Conservation (phyloP, 148 eudicot genomes). For the Rhododendron mucronatum region DNA sequence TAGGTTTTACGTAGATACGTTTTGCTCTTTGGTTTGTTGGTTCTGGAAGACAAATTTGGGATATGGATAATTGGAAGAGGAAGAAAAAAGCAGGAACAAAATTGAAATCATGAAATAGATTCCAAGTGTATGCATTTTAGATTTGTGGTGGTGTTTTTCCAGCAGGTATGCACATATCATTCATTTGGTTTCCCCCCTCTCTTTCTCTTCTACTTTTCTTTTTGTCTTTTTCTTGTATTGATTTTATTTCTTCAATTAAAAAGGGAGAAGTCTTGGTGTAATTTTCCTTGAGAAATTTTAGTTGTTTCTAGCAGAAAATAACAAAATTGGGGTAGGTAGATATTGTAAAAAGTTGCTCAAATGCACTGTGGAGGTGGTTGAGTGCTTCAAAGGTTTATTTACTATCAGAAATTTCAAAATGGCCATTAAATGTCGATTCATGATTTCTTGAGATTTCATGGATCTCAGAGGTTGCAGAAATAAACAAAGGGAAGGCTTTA, state of each 20-base stretch:
- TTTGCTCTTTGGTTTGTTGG: neutral
- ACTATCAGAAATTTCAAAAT: neutral
- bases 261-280: neutral
- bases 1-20: neutral
- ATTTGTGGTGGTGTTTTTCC: neutral
- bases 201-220: neutral
- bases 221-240: neutral
- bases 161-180: neutral
- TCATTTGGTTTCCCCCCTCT: neutral
- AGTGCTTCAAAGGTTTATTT: neutral
- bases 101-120: neutral
- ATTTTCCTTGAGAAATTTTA: neutral
- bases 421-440: neutral
- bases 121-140: neutral
- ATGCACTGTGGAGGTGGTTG: neutral
- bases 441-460: constrained; percentile 1
- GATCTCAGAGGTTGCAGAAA: neutral
- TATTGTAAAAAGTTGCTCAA: neutral
- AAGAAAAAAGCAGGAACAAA: neutral
- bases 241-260: neutral
- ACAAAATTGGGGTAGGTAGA: neutral
- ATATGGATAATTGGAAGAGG: neutral
- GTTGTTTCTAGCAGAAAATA: neutral
- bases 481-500: neutral
- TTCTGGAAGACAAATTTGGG: neutral